These are phyloP conservation scores for Acorus calamus DNA, from an alignment of 106 monocot genomes.

Conservation along the genomic window DNA sequence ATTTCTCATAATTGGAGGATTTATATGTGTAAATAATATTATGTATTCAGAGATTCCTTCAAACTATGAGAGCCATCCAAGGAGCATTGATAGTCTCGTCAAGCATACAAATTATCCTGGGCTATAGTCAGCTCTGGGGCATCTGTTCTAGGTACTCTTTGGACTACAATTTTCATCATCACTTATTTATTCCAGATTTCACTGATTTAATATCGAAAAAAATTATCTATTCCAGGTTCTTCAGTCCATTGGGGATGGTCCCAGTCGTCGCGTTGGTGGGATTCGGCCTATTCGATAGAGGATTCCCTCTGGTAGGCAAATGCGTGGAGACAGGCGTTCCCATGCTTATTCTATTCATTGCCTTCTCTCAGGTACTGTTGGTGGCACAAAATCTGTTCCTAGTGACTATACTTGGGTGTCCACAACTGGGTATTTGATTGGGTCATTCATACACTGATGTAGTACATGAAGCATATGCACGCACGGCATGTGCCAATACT, in stretches of 20 bases:
- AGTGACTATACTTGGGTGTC: too few species aligned
- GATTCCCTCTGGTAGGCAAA: constrained; percentile 97
- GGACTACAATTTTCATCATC: neutral
- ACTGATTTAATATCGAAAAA: too few species aligned
- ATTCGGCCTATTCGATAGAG: constrained; percentile 86
- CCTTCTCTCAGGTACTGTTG: constrained; percentile 62
- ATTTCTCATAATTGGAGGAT: too few species aligned
- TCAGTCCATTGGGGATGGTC: constrained; percentile 76
- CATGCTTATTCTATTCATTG: constrained; percentile 79
- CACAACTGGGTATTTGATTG: too few species aligned
- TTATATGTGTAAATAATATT: too few species aligned
- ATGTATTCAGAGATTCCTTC: constrained; percentile 67
- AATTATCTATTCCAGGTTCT: constrained; percentile 22
- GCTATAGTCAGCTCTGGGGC: constrained; percentile 97
- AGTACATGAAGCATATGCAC: constrained; percentile 87
- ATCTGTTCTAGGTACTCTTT: constrained; percentile 68
- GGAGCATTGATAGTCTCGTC: constrained; percentile 88
- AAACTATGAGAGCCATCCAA: constrained; percentile 91
- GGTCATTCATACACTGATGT: neutral
- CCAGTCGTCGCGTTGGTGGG: constrained; percentile 90
- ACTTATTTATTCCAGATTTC: too few species aligned
- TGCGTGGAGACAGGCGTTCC: constrained; percentile 96
- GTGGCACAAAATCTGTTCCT: neutral
- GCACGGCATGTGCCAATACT: constrained; percentile 46
- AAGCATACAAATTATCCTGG: constrained; percentile 91